Evolutionary conservation across 2,329 filamentous ascomycete species (phyloP).

Genomic region (Sclerotinia subarctica): DNA sequence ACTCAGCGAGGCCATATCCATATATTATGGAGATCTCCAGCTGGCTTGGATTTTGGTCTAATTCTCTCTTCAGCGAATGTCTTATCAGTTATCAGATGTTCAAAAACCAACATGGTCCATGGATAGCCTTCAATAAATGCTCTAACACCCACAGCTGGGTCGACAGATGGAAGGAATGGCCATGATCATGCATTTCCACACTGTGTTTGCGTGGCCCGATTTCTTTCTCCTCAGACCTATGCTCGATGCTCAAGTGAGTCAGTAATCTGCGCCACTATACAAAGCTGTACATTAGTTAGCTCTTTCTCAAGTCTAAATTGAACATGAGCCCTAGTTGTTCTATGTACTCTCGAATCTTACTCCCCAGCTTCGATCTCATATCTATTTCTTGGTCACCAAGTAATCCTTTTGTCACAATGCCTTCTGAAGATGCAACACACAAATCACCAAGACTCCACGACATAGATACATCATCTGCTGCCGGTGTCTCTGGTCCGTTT

Average conservation of each 20-base stretch:
- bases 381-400: background rate
- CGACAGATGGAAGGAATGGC: background rate
- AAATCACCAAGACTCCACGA: constrained; percentile 8
- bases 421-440: background rate
- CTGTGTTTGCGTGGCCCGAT: background rate
- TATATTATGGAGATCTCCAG: background rate
- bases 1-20: background rate
- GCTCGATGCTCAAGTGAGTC: background rate
- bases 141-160: constrained; percentile 8
- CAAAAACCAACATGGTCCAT: constrained; percentile 5
- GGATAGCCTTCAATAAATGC: background rate
- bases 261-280: constrained; percentile 1
- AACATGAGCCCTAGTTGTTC: background rate
- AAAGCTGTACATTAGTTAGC: constrained; percentile 13
- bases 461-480: constrained; percentile 13
- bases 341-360: background rate
- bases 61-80: background rate
- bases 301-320: background rate
- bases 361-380: background rate
- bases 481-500: constrained; percentile 17
- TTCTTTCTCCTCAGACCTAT: background rate
- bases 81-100: background rate
- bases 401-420: background rate
- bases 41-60: constrained; percentile 1
- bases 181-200: background rate